Evolutionary conservation across 208 protist species (phyloP).

Genomic region (Trypanosoma grayi): DNA sequence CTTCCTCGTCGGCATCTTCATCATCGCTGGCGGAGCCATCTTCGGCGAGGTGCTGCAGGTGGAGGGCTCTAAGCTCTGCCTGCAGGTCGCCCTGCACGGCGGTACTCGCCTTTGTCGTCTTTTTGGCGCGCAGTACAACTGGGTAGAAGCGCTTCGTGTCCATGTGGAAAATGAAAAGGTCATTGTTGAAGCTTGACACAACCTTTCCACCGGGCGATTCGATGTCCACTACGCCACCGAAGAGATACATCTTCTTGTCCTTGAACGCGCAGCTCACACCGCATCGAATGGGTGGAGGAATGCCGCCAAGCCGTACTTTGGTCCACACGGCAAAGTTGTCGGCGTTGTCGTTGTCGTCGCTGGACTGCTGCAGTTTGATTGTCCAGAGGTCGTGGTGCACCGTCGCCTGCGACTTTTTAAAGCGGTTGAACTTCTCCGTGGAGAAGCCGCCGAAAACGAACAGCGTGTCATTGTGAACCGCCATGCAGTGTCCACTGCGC

Average conservation of each 20-base stretch:
- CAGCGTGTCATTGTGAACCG: conserved; percentile 79
- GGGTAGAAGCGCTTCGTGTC: conserved; percentile 88
- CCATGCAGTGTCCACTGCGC: conserved; percentile 81
- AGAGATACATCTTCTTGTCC: conserved; percentile 87
- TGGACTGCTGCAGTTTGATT: conserved; percentile 36
- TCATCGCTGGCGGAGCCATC: conserved; percentile 18
- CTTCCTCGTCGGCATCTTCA: conserved; percentile 32
- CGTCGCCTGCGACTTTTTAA: conserved; percentile 86
- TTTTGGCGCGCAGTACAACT: conserved; percentile 53
- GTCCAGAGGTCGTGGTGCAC: conserved; percentile 91
- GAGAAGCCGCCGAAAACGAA: conserved; percentile 91
- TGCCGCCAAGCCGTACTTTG: conserved; percentile 70
- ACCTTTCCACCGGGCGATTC: conserved; percentile 81
- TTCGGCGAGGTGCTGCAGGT: conserved; percentile 32
- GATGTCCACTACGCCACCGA: conserved; percentile 90
- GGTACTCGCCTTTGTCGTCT: conserved; percentile 10
- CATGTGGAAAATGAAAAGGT: conserved; percentile 92
- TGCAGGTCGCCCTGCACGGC: conserved; percentile 32
- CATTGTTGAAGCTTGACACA: conserved; percentile 88
- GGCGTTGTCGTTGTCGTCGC: neutral
- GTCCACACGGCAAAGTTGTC: conserved; percentile 56
- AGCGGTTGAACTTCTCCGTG: conserved; percentile 85
- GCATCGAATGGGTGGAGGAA: conserved; percentile 84
- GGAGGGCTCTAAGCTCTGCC: conserved; percentile 59
- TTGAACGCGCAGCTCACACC: conserved; percentile 61